Base-by-base conservation (phyloP, 2,329 filamentous ascomycete genomes). In the Lasiodiplodia sp. region DNA sequence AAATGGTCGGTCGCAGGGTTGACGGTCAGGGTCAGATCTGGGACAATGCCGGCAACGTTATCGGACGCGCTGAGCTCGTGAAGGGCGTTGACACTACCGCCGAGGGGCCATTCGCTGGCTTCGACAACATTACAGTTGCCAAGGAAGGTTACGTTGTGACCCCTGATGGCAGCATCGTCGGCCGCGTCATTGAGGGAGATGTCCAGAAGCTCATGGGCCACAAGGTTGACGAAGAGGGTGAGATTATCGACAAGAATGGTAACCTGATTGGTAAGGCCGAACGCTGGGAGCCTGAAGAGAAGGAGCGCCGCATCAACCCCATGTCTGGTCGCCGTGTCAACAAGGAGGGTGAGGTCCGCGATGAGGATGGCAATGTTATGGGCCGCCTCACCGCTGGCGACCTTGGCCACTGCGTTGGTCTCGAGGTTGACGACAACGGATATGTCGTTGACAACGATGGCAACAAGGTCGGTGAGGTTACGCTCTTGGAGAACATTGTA, bases 381-480 rank as follows among this genome's bases (percentile, higher is more conserved):
- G 84, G 83, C 63, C 79, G 80, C 70, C 83, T 86, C 70, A 86
- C 84, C 69, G 80, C 81, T 74, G 84, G 84, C 71, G 81, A 85
- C 63, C 82, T 86, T 65, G 83, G 83, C 66, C 84, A 85, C 76
- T 86, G 84, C 69, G 80, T 82, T 70, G 84, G 84, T 70, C 81
- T 84, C 69, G 83, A 85, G 74, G 83, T 86, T 70, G 83, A 86
- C 66, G 84, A 86, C 74, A 83, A 83, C 69, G 84, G 84, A 63
- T 84, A 86, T 71, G 84, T 86, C 40, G 74, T 85, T 57, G 84
- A 86, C 74, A 83, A 84, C 55, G 83, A 86, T 69, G 87, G 87
- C 75, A 90, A 89, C 81, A 88, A 87, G 80, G 83, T 90, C 67
- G 88, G 88, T 56, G 87, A 89, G 73, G 86, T 85, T 70, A 90